Evolutionary conservation across 2,329 filamentous ascomycete species (phyloP).

Genomic region (Leptodontidium sp.): DNA sequence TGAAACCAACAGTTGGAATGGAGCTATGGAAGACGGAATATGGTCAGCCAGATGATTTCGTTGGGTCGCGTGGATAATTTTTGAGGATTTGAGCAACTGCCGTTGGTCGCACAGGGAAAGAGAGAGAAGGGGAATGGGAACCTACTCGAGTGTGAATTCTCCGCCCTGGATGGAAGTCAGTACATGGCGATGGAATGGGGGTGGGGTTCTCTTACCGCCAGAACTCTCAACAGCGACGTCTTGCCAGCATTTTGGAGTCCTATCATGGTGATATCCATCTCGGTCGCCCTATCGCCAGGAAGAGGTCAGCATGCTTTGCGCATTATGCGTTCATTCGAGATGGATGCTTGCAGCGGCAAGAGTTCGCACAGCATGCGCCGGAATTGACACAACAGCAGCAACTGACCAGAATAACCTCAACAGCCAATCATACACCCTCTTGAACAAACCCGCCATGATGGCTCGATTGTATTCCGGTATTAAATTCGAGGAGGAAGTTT

Average conservation of each 20-base stretch:
- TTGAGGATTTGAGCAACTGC: background rate
- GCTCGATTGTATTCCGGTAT: constrained; percentile 34
- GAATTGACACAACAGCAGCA: constrained; percentile 29
- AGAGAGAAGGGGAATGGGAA: constrained; percentile 41
- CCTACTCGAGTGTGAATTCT: constrained; percentile 99
- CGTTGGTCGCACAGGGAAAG: background rate
- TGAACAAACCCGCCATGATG: constrained; percentile 90
- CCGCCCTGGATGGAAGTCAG: constrained; percentile 74
- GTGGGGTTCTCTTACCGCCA: constrained; percentile 76
- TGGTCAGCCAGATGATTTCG: constrained; percentile 48
- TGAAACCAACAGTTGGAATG: constrained; percentile 98
- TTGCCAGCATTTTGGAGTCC: constrained; percentile 98
- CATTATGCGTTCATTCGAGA: background rate
- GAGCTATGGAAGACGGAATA: constrained; percentile 67
- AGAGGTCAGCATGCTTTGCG: constrained; percentile 19
- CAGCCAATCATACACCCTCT: constrained; percentile 97
- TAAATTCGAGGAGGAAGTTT: constrained; percentile 16
- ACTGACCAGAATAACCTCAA: constrained; percentile 95
- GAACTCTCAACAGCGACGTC: constrained; percentile 89
- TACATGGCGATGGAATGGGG: constrained; percentile 32
- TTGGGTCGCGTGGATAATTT: constrained; percentile 14
- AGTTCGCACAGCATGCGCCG: constrained; percentile 27
- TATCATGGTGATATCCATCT: constrained; percentile 99
- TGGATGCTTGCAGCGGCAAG: constrained; percentile 17
- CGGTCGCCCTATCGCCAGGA: constrained; percentile 77